Base-by-base conservation (phyloP, 2,329 filamentous ascomycete species). In the Lasiodiplodia sp. region DNA sequence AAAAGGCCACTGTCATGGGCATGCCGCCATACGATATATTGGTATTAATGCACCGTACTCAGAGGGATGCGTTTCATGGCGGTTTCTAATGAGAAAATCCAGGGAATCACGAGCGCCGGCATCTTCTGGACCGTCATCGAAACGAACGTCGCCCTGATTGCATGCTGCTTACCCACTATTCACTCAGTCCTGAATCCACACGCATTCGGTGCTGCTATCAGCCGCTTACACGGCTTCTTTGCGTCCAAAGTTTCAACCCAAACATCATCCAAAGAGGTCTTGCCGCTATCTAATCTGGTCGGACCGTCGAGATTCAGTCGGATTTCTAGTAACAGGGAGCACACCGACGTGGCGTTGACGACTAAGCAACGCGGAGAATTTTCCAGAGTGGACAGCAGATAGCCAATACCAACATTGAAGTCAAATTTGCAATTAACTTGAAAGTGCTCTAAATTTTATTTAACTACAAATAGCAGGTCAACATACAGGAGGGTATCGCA, bases 91-190 rank as follows among this genome's bases (percentile, higher is more conserved):
- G 16, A 12, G 11, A 11, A 8, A 21, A 7, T 58, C 4, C 14
- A 63, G 58, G 58, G 58, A n/a, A 63, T 63, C 25, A 63, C 40
- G 10, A 31, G 37, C 6, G 58, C 58, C n/a, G 58, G 40, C 14
- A 28, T 63, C 25, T 63, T 63, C 38, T 63, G 58, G 58, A 63
- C 58, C 4, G 47, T 63, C 40, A 18, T 63, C 25, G 58, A 63
- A 28, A 63, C 58, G 4, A 51, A 51, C n/a, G 58, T 63, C n/a
- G 58, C 58, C 16, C 25, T 63, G 23, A 63, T 63, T 16, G 58
- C 58, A 21, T 49, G 58, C 58, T 63, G 40, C 18, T 40, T 63
- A 2, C 58, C 58, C 7, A 63, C 23, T 6, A 6, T 60, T 14
- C 56, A 34, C 14, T 21, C 56, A 2, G 4, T 40, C 23, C 8